Evolutionary conservation across 148 eudicot genomes (phyloP).

Genomic region (Suaeda aralocaspica): DNA sequence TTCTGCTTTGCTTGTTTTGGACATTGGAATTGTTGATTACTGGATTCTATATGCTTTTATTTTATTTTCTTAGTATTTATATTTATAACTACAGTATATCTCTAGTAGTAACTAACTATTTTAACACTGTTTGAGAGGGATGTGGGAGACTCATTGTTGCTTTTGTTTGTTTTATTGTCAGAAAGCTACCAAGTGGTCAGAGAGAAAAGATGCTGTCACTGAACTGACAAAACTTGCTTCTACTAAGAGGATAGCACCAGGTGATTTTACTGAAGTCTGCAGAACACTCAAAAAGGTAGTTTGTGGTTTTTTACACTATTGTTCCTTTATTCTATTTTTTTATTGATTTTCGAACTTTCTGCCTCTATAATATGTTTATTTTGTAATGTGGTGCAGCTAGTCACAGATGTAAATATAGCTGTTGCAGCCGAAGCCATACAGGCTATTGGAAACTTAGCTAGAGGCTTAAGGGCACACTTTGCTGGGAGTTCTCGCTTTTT

Average conservation of each 20-base stretch:
- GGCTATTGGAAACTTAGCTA: slow-evolving; percentile 95
- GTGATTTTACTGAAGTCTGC: slow-evolving; percentile 93
- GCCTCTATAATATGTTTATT: neutral
- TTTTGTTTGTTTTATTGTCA: slow-evolving; percentile 25
- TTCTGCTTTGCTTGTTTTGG: neutral
- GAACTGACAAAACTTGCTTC: slow-evolving; percentile 97
- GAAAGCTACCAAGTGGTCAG: slow-evolving; percentile 99
- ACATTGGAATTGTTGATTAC: neutral
- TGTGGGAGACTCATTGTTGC: slow-evolving; percentile 14
- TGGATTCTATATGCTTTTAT: too few species aligned
- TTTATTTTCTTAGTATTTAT: too few species aligned
- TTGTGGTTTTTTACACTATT: neutral
- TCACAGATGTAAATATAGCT: slow-evolving; percentile 91
- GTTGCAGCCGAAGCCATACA: slow-evolving; percentile 95
- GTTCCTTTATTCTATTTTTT: neutral
- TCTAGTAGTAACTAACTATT: neutral
- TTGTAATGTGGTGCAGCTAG: slow-evolving; percentile 50
- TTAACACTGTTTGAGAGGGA: neutral
- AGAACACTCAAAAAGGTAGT: slow-evolving; percentile 88
- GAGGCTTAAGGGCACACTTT: slow-evolving; percentile 82
- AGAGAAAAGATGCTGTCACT: slow-evolving; percentile 96
- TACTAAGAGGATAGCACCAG: slow-evolving; percentile 89
- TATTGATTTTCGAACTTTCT: neutral
- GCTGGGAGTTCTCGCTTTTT: slow-evolving; percentile 82
- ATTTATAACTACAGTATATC: too few species aligned